These are phyloP conservation scores for Centrapalus pauciflorus DNA, from an alignment of 129 eudicot genomes.

Conservation along the genomic window DNA sequence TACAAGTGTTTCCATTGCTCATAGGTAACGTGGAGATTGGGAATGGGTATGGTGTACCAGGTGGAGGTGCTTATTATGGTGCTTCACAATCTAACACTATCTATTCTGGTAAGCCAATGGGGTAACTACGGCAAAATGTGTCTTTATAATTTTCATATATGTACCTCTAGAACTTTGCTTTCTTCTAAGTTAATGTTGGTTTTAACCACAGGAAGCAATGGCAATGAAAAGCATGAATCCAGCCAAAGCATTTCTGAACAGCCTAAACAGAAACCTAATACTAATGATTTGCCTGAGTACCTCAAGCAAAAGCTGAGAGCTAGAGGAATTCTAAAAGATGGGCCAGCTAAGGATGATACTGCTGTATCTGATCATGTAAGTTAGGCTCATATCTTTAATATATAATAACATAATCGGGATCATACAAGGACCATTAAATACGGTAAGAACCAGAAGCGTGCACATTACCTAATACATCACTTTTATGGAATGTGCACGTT, in stretches of 20 bases:
- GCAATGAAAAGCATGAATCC: conserved; percentile 29
- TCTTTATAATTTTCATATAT: neutral
- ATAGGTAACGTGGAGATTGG: conserved; percentile 82
- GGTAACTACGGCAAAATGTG: neutral
- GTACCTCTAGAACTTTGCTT: neutral
- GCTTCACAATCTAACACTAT: conserved; percentile 29
- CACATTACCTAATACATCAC: no score
- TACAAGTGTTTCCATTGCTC: neutral
- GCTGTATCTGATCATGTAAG: conserved; percentile 35
- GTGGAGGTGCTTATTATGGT: conserved; percentile 84
- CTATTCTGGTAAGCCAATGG: conserved; percentile 30
- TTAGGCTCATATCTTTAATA: conserved; percentile 1
- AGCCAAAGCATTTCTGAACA: conserved; percentile 36
- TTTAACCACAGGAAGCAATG: conserved; percentile 26
- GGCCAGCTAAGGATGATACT: conserved; percentile 23
- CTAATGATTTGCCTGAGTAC: conserved; percentile 72
- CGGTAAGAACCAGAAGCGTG: no score
- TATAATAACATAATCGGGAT: no score
- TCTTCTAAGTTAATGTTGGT: conserved; percentile 6
- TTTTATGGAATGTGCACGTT: no score
- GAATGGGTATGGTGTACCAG: conserved; percentile 98
- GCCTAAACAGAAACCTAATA: conserved; percentile 37
- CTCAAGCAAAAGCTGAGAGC: conserved; percentile 88
- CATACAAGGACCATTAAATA: no score
- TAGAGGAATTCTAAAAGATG: conserved; percentile 82